phyloP scores from a whole-genome alignment of 2,329 filamentous ascomycete genomes.

The Xylariomycetidae sp. region DNA sequence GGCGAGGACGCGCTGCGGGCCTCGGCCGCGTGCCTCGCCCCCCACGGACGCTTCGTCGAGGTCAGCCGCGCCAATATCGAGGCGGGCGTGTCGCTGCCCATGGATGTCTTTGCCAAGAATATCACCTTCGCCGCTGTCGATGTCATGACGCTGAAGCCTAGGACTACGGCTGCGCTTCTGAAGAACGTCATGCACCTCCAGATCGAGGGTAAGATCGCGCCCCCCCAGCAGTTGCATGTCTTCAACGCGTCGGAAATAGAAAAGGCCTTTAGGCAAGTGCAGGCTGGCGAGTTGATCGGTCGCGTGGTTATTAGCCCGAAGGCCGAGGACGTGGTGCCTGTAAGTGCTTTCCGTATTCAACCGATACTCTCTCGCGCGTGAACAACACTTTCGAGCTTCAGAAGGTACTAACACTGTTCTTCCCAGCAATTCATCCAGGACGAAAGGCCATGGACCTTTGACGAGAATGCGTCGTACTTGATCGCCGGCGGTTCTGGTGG shows the following conservation, averaged over 20 bases:
- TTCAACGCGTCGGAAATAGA: conserved; percentile 4
- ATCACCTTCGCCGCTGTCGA: conserved; percentile 6
- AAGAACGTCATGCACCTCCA: conserved; percentile 1
- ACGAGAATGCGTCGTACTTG: conserved; percentile 7
- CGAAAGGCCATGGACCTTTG: conserved; percentile 4
- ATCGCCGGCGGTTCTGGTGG: conserved; percentile 11
- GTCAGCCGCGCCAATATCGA: conserved; percentile 9
- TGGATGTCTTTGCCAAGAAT: conserved; percentile 5
- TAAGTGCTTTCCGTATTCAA: conserved; percentile 2
- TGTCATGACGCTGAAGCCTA: neutral
- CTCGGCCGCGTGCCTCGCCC: conserved; percentile 34
- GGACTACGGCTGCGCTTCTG: neutral
- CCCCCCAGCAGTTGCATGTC: conserved; percentile 2
- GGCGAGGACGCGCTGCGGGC: conserved; percentile 30
- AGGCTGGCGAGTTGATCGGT: conserved; percentile 9
- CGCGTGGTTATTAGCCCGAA: conserved; percentile 2
- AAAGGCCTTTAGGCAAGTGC: conserved; percentile 8
- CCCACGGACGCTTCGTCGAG: conserved; percentile 30
- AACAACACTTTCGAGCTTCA: neutral
- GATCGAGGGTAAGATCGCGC: neutral
- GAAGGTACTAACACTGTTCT: no score
- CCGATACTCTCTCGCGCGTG: no score
- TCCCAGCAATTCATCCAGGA: conserved; percentile 1
- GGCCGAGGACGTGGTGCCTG: conserved; percentile 1
- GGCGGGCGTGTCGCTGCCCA: conserved; percentile 3